Base-by-base conservation (phyloP, 2,329 filamentous ascomycete genomes). In the Nigrospora sphaerica region DNA sequence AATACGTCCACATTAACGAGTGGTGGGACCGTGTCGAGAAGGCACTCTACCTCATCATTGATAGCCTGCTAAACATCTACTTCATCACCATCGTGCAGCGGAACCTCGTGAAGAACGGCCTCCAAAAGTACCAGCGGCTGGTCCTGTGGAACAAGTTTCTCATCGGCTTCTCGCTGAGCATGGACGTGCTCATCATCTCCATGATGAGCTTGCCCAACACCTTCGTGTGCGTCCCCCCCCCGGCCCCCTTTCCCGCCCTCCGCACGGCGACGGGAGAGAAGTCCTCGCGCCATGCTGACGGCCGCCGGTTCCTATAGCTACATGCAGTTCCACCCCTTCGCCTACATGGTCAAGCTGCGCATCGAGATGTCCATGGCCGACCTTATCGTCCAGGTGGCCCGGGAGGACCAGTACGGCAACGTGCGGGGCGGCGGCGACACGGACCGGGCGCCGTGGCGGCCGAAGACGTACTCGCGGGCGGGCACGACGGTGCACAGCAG, bases 11-110 rank as follows among this genome's bases (percentile, higher is more conserved):
- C 19, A 58, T 76, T 40, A 79, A 78, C 51, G 51, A 64, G 0
- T 61, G 73, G 42, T 79, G 75, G 75, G 75, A 78, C 39, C 68
- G 74, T 6, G 62, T 64, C 41, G 74, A 76, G 32, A 79, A 78
- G 52, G 63, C 68, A 3, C 65, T 79, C 4, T 75, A 75, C 48
- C 59, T 74, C 2, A 42, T 75, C 3, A 64, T 76, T 2, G 75
- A 79, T 45, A 69, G 60, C 1, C 53, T 49, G 0, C 57, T 79
- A 17, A 79, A 78, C 48, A 60, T 62, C 19, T 77, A 75, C 54
- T 79, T 79, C 46, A 66, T 78, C 14, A 56, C 58, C 23, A 61
- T 63, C 2, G 73, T 77, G 32, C 69, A 69, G 31, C 58, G 61
- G 1, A 66, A 68, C 3, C 62, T 77, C 0, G 68, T 74, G 42